Percentiles rank a stretch among this genome's conserved stretches.
Conservation (phyloP, 2,329 filamentous ascomycete genomes). For the Orbilia oligospora region DNA sequence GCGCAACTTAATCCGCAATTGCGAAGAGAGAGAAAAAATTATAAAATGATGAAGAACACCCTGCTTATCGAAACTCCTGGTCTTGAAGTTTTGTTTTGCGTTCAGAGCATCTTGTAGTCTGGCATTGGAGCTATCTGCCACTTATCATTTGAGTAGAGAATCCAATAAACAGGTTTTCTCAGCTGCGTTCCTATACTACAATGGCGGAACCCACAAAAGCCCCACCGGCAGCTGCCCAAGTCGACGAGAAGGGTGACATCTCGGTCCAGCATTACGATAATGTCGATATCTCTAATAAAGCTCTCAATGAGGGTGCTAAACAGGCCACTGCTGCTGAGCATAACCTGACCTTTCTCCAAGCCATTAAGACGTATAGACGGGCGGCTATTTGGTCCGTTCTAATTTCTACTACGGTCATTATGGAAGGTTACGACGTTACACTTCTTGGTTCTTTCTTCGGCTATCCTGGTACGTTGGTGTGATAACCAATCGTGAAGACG, state of each 20-base stretch:
- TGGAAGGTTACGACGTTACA: conserved; percentile 90
- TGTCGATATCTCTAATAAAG: conserved; percentile 54
- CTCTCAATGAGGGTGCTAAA: conserved; percentile 65
- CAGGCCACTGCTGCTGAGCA: conserved; percentile 71
- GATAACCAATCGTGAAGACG: neutral
- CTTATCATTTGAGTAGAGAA: conserved; percentile 31
- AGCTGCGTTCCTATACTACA: conserved; percentile 17
- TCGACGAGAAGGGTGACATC: conserved; percentile 57
- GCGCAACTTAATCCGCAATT: no score
- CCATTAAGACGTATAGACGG: conserved; percentile 86
- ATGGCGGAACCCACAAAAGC: conserved; percentile 44
- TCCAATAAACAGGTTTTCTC: conserved; percentile 30
- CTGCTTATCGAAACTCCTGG: conserved; percentile 31
- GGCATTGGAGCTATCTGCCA: conserved; percentile 30
- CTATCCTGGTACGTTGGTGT: conserved; percentile 53
- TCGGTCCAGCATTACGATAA: conserved; percentile 58
- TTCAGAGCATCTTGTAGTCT: conserved; percentile 28
- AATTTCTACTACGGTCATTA: conserved; percentile 88
- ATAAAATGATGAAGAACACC: conserved; percentile 45
- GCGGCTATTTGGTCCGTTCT: conserved; percentile 86
- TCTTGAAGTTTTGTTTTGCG: conserved; percentile 20
- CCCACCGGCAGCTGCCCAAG: conserved; percentile 5
- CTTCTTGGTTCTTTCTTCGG: conserved; percentile 79
- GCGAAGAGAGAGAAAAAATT: conserved; percentile 23
- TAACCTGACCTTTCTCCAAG: conserved; percentile 80